phyloP scores from a whole-genome alignment of 305 asterid species.

The Plantago lanceolata region DNA sequence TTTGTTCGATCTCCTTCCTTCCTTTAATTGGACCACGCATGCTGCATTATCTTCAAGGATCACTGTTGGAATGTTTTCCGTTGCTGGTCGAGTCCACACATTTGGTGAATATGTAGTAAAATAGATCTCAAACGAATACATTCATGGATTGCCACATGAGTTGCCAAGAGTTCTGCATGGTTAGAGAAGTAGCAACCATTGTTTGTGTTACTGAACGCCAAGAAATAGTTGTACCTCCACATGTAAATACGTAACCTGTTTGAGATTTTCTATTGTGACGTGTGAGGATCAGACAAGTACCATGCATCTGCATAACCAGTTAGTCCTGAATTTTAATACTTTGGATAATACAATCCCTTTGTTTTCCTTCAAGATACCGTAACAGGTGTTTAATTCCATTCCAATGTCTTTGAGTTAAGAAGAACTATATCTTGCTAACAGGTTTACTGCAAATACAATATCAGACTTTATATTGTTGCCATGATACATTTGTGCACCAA shows the following conservation, averaged over 20 bases:
- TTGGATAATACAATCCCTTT: background rate
- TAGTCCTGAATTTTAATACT: too few species aligned
- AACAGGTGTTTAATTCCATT: background rate
- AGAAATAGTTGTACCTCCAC: background rate
- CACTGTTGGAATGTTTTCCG: too few species aligned
- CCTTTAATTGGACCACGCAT: too few species aligned
- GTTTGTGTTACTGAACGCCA: background rate
- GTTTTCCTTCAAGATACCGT: background rate
- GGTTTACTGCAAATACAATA: conserved; percentile 8
- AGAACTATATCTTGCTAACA: conserved; percentile 2
- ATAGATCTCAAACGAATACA: background rate
- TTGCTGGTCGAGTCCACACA: too few species aligned
- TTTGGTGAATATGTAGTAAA: background rate
- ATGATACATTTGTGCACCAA: background rate
- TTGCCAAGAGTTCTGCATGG: background rate
- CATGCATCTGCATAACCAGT: background rate
- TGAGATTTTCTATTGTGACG: background rate
- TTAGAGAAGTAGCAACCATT: background rate
- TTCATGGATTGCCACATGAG: background rate
- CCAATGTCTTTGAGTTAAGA: conserved; percentile 6
- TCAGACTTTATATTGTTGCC: background rate
- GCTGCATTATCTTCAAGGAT: too few species aligned
- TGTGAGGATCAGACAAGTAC: background rate
- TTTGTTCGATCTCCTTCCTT: too few species aligned
- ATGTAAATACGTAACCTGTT: background rate